phyloP scores from a whole-genome alignment of 2,329 filamentous ascomycete genomes.

The Pseudocercospora vitis region DNA sequence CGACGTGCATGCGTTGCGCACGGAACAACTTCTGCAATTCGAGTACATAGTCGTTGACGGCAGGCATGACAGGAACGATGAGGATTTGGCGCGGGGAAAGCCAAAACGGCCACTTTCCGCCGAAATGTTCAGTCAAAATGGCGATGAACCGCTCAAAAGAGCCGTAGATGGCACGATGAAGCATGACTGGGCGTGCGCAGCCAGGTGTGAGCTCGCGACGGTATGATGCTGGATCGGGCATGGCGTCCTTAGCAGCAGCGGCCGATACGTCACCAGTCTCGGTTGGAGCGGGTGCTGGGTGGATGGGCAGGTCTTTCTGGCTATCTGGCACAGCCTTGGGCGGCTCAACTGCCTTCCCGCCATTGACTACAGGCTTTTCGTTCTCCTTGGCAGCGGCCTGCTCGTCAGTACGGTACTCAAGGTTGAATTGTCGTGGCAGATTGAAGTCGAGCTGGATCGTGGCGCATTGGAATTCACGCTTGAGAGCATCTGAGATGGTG shows the following conservation, averaged over 20 bases:
- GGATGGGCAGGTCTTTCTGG: slow-evolving; percentile 33
- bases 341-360: slow-evolving; percentile 36
- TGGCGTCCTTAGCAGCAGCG: slow-evolving; percentile 33
- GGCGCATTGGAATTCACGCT: slow-evolving; percentile 82
- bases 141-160: slow-evolving; percentile 69
- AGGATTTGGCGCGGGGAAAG: slow-evolving; percentile 78
- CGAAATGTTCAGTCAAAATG: slow-evolving; percentile 81
- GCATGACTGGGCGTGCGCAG: slow-evolving; percentile 79
- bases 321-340: slow-evolving; percentile 42
- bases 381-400: slow-evolving; percentile 45
- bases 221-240: slow-evolving; percentile 35
- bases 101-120: slow-evolving; percentile 88
- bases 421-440: slow-evolving; percentile 77
- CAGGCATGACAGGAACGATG: slow-evolving; percentile 74
- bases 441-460: slow-evolving; percentile 96
- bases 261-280: slow-evolving; percentile 19
- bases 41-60: slow-evolving; percentile 70
- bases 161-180: slow-evolving; percentile 78
- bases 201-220: slow-evolving; percentile 61
- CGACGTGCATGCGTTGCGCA: slow-evolving; percentile 64
- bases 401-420: slow-evolving; percentile 80
- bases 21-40: slow-evolving; percentile 71
- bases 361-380: slow-evolving; percentile 19
- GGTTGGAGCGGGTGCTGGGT: slow-evolving; percentile 35
- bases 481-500: slow-evolving; percentile 83